A percentile compares a stretch with the other conserved stretches of the same genome.
These are phyloP conservation scores for Stachybotrys chartarum DNA, from an alignment of 2,329 filamentous ascomycete species.

Conservation along the genomic window DNA sequence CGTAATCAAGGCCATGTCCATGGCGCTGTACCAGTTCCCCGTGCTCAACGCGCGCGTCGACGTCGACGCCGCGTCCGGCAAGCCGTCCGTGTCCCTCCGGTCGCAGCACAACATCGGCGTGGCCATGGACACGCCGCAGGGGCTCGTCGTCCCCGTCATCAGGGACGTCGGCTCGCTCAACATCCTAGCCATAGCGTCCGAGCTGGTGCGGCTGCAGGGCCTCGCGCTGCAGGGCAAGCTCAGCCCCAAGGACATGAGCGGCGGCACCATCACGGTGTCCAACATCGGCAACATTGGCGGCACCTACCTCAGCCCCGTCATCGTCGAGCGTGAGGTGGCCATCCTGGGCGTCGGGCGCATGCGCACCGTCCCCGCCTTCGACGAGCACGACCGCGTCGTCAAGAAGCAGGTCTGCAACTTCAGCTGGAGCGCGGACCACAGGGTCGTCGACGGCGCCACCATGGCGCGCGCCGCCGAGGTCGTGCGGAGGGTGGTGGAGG, in stretches of 20 bases:
- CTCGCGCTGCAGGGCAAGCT: slow-evolving; percentile 73
- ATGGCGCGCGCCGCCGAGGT: slow-evolving; percentile 85
- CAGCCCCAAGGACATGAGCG: slow-evolving; percentile 64
- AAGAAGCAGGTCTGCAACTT: slow-evolving; percentile 79
- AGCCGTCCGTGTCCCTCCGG: slow-evolving; percentile 71
- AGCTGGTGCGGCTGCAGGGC: slow-evolving; percentile 65
- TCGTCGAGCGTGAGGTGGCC: slow-evolving; percentile 83
- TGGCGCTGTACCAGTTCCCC: slow-evolving; percentile 75
- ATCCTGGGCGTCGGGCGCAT: slow-evolving; percentile 85
- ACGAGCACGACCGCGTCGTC: slow-evolving; percentile 50
- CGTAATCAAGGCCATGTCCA: slow-evolving; percentile 89
- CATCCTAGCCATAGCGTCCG: slow-evolving; percentile 69
- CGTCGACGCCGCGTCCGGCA: slow-evolving; percentile 41
- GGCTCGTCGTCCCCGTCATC: slow-evolving; percentile 87
- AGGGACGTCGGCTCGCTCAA: slow-evolving; percentile 72
- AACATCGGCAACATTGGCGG: slow-evolving; percentile 96
- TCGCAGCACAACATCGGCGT: slow-evolving; percentile 90
- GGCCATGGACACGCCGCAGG: slow-evolving; percentile 86
- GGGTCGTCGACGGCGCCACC: slow-evolving; percentile 89
- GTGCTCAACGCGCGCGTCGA: slow-evolving; percentile 85
- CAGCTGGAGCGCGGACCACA: slow-evolving; percentile 94
- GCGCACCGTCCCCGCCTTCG: slow-evolving; percentile 75
- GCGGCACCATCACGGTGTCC: slow-evolving; percentile 89
- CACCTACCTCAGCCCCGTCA: slow-evolving; percentile 83
- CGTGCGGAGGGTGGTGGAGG: slow-evolving; percentile 71